These are phyloP conservation scores for Gloeopeniophorella convolvens DNA, from an alignment of 768 basidiomycete species.

Conservation along the genomic window DNA sequence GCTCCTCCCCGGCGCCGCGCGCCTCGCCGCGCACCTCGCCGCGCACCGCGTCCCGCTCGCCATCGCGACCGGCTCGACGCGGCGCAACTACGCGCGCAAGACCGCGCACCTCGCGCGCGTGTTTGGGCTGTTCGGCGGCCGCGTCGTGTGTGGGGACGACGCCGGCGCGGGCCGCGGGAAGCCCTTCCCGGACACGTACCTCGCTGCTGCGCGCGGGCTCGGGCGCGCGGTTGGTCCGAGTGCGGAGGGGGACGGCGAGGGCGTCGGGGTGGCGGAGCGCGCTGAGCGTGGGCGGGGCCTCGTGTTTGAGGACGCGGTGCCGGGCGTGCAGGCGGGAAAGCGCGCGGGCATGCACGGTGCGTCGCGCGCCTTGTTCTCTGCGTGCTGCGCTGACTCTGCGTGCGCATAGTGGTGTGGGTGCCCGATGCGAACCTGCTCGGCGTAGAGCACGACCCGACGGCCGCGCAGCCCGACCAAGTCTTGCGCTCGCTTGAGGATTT, in stretches of 20 bases:
- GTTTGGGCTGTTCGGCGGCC: constrained; percentile 56
- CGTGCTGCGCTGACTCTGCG: not conserved
- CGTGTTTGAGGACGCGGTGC: constrained; percentile 78
- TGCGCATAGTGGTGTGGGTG: constrained; percentile 67
- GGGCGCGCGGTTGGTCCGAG: constrained; percentile 51
- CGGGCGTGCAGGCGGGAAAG: constrained; percentile 74
- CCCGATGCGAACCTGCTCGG: constrained; percentile 65
- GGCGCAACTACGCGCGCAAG: constrained; percentile 63
- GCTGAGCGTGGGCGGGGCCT: constrained; percentile 56
- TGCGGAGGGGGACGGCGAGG: constrained; percentile 30
- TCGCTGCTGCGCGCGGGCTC: constrained; percentile 58
- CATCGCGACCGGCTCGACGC: constrained; percentile 70
- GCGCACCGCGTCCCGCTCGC: constrained; percentile 67
- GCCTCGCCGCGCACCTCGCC: constrained; percentile 66
- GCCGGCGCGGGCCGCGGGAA: constrained; percentile 47
- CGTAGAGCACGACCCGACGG: constrained; percentile 34
- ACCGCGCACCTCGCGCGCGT: constrained; percentile 52
- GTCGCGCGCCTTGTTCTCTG: constrained; percentile 16
- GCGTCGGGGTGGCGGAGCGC: constrained; percentile 30
- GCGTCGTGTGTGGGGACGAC: constrained; percentile 71
- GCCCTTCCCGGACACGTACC: constrained; percentile 76
- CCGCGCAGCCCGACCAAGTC: constrained; percentile 50
- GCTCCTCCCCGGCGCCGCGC: constrained; percentile 66
- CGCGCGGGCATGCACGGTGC: constrained; percentile 82
- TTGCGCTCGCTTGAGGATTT: constrained; percentile 65